A percentile compares a stretch with the other conserved stretches of the same genome.
Evolutionary conservation across 305 asterid genomes (phyloP).

Genomic region (Fraxinus velutina): DNA sequence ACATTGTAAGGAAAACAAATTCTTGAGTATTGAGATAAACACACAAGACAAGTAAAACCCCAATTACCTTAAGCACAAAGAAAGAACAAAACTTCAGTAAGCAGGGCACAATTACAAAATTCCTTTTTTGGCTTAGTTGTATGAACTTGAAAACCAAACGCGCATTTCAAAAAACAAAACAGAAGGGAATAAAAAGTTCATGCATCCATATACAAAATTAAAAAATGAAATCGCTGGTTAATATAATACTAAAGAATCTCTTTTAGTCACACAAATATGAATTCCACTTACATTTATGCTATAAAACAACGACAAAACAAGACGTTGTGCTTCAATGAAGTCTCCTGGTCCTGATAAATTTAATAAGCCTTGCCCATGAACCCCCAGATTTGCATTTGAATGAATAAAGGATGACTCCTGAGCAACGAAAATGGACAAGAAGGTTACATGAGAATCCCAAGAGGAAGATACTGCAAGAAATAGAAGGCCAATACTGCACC

Average conservation of each 20-base stretch:
- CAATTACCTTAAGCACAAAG: neutral
- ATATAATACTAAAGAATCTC: neutral
- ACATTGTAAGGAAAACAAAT: neutral
- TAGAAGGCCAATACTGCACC: constrained; percentile 42
- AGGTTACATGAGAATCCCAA: constrained; percentile 20
- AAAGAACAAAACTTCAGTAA: neutral
- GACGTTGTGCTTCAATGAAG: constrained; percentile 87
- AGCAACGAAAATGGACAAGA: constrained; percentile 21
- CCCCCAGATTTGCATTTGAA: constrained; percentile 94
- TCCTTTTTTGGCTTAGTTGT: neutral
- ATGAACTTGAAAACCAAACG: neutral
- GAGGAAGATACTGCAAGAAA: constrained; percentile 18
- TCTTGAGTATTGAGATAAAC: neutral
- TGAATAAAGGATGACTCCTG: constrained; percentile 89
- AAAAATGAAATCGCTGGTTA: neutral
- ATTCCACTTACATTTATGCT: constrained; percentile 70
- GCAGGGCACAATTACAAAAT: neutral
- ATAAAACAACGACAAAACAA: constrained; percentile 86
- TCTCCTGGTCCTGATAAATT: constrained; percentile 97
- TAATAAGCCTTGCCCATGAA: constrained; percentile 91
- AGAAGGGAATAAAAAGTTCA: neutral
- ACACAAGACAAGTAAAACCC: neutral
- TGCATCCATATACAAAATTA: neutral
- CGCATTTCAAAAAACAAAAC: neutral
- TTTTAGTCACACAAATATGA: neutral